phyloP scores from a whole-genome alignment of 2,329 filamentous ascomycete species.

The Lasiodiplodia gonubiensis region DNA sequence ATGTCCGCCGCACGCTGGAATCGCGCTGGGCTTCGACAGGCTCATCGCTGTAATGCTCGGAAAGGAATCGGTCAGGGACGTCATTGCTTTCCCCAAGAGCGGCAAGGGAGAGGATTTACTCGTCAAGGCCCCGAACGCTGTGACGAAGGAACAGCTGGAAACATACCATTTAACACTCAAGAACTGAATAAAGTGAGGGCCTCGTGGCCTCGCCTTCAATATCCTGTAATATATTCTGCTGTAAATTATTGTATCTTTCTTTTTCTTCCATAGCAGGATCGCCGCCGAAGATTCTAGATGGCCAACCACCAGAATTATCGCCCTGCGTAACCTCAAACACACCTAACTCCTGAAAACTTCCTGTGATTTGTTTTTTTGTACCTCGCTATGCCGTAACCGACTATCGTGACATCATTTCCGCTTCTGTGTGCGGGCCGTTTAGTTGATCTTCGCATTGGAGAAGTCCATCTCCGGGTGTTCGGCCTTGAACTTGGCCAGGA shows the following conservation, averaged over 20 bases:
- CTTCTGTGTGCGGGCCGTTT: constrained; percentile 28
- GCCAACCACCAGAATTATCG: neutral
- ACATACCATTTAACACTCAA: constrained; percentile 62
- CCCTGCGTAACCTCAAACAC: constrained; percentile 1
- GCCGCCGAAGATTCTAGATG: constrained; percentile 7
- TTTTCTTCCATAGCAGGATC: neutral
- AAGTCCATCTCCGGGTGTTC: constrained; percentile 78
- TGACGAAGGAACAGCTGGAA: constrained; percentile 65
- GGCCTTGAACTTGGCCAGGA: constrained; percentile 86
- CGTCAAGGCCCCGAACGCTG: constrained; percentile 74
- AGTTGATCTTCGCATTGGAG: constrained; percentile 66
- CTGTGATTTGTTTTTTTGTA: constrained; percentile 2
- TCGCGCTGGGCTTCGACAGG: constrained; percentile 91
- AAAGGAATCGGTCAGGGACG: constrained; percentile 80
- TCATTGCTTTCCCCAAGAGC: constrained; percentile 96
- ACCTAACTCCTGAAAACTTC: neutral
- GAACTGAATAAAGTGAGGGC: neutral
- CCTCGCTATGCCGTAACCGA: constrained; percentile 29
- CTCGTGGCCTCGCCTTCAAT: neutral
- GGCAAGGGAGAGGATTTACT: constrained; percentile 86
- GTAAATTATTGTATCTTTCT: constrained; percentile 13
- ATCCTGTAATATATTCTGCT: constrained; percentile 1
- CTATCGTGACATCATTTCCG: constrained; percentile 25
- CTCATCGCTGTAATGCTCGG: constrained; percentile 80
- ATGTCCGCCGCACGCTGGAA: constrained; percentile 92